phyloP scores from a whole-genome alignment of 2,329 filamentous ascomycete genomes.

The Bipolaris bicolor region DNA sequence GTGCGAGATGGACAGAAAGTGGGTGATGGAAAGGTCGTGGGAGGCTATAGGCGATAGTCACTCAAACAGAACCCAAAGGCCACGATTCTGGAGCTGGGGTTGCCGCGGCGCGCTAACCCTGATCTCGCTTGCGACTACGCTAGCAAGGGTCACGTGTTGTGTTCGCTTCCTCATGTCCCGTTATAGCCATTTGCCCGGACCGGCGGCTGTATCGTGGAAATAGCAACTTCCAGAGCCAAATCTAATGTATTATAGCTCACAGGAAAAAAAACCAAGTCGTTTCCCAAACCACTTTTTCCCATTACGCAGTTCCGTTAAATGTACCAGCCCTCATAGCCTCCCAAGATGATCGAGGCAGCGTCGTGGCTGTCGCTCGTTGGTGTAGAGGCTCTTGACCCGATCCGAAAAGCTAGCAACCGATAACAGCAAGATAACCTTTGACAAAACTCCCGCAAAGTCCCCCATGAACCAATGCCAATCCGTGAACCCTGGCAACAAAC shows the following conservation, averaged over 20 bases:
- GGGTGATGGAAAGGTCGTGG: constrained; percentile 16
- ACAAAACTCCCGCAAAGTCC: constrained; percentile 35
- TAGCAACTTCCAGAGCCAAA: not conserved
- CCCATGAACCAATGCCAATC: constrained; percentile 29
- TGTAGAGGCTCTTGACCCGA: constrained; percentile 26
- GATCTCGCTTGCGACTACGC: constrained; percentile 21
- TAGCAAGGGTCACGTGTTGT: constrained; percentile 29
- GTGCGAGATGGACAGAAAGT: constrained; percentile 6
- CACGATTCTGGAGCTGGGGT: constrained; percentile 43
- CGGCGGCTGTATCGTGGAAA: not conserved
- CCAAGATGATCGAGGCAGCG: constrained; percentile 28
- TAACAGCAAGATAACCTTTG: constrained; percentile 24
- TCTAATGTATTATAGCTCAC: too few species aligned
- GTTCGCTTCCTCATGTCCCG: constrained; percentile 3
- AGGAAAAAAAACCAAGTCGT: not conserved
- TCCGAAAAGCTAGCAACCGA: constrained; percentile 23
- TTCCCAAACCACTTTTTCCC: constrained; percentile 35
- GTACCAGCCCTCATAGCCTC: constrained; percentile 29
- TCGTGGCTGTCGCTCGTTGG: constrained; percentile 20
- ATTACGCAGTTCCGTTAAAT: constrained; percentile 35
- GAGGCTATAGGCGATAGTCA: constrained; percentile 22
- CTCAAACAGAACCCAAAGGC: constrained; percentile 31
- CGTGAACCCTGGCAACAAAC: constrained; percentile 38
- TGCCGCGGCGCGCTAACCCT: constrained; percentile 28
- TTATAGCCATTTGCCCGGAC: constrained; percentile 5